Base-by-base conservation (phyloP, 1,139 yeast genomes). In the Kurtzmaniella quercitrusa region DNA sequence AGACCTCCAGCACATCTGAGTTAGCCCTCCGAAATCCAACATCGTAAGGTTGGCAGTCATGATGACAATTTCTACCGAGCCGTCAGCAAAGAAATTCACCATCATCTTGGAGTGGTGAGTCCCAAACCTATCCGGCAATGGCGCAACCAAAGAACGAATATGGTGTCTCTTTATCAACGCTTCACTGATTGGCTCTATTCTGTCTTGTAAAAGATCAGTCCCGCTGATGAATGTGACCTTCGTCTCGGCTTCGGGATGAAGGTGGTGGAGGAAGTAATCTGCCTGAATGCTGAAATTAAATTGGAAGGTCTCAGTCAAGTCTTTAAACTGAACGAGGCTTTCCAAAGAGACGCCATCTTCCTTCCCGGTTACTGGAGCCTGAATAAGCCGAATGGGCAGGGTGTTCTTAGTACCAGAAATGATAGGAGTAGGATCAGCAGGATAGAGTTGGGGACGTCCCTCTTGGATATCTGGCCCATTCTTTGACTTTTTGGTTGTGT, bases 21-120 rank as follows among this genome's bases (percentile, higher is more conserved):
- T 81, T 43, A 83, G 77, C 1, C 73, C 73, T 4, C 66, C 65
- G 45, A 80, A 71, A 56, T 84, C 90, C 1, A 72, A 58, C 38
- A 61, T 60, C 0, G 82, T 79, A 43, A 82, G 56, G 55, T 84
- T 84, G 54, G 78, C 73, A 0, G 89, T 78, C 63, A 82, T 76
- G 16, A 83, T 65, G n/a, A 77, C 75, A 0, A 83, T 57, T 52
- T 75, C 80, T 25, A 74, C 59, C 0, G 71, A 57, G 14, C 54
- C 54, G 48, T 75, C 78, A 2, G 53, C 56, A 51, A 66, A 79
- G 46, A 75, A 66, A 54, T 82, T 82, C 14, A 84, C 62, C 73
- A 83, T 79, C 77, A 83, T 66, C 53, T 84, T 84, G 2, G 86
- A 72, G 56, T 84, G 90, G 55, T 84, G 90, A 2, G 83, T 72